Evolutionary conservation across 129 eudicot genomes (phyloP), one percentile per base, ranked within the genome.

Genomic region (Ambrosia trifida): DNA sequence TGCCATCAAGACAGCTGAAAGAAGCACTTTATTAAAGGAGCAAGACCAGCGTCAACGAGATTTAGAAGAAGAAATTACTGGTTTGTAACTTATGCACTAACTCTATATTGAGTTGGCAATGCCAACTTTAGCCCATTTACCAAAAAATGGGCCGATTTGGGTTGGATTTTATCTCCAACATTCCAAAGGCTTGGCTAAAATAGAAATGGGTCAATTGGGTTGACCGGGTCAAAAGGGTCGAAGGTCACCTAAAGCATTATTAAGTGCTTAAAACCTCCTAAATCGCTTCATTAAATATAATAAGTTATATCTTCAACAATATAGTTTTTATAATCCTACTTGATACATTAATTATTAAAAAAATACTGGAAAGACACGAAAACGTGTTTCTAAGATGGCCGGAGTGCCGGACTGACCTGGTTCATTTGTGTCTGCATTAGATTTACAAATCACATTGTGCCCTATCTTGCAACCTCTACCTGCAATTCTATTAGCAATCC

Each of bases 31-130:
- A 71, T 67, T 73, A 66, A 64, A 69, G 79, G 90, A 87, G 69
- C 72, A 80, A 70, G 69, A 76, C 57, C 69, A 76, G 74, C 90
- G 76, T 60, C 75, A 80, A 62, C 43, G 30, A 19, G 87, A 52
- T 53, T 87, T 94, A 57, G 65, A 40, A 9, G 95, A 85, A 78
- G 98, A 89, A 58, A 89, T 69, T 78, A 85, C 78, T 62, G 98
- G 98, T 89, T 68, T 79, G 81, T 57, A 32, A 63, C 68, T 47
- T 50, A 32, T 64, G 45, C 52, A 56, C 56, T 62, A 49, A 33
- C 20, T 61, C 57, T 58, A n/a, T 56, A 13, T 13, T 10, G 45
- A 41, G 13, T 13, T 69, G n/a, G 5, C n/a, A 38, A 52, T 53
- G 28, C 28, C 28, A 24, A 24, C 28, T 17, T 50, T 32, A 32